Conservation (phyloP, 306 rosid genomes). For the Rubus parviflorus region DNA sequence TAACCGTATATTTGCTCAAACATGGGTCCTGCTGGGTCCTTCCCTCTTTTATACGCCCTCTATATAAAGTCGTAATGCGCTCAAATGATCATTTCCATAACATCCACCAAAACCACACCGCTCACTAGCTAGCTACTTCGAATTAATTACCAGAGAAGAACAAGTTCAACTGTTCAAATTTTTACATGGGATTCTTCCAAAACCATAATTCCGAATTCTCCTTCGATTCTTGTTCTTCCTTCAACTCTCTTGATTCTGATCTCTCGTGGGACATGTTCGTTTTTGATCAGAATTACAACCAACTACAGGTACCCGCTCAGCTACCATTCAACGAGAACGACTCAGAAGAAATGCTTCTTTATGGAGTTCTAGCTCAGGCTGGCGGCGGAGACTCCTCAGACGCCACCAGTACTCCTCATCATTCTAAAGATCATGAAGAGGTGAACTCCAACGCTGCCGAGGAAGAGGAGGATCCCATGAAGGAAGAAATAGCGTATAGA, state of each 20-base stretch:
- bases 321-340: conserved; percentile 65
- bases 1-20: neutral
- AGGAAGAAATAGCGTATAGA: conserved; percentile 34
- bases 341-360: conserved; percentile 62
- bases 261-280: neutral
- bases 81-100: neutral
- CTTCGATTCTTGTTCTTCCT: conserved; percentile 19
- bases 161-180: neutral
- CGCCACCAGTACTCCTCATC: neutral
- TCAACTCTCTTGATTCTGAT: conserved; percentile 22
- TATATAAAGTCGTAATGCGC: conserved; percentile 7
- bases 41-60: neutral
- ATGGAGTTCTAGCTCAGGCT: conserved; percentile 33
- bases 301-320: neutral
- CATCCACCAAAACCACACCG: neutral
- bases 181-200: conserved; percentile 8
- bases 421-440: conserved; percentile 29
- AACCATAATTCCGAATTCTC: conserved; percentile 24
- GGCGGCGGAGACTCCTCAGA: neutral
- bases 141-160: neutral
- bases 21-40: neutral
- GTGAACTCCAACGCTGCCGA: conserved; percentile 31
- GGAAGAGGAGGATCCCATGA: conserved; percentile 9
- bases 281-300: neutral
- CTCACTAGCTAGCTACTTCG: neutral